These are phyloP conservation scores for Malus hybrid DNA, from an alignment of 331 rosid species.

Conservation along the genomic window DNA sequence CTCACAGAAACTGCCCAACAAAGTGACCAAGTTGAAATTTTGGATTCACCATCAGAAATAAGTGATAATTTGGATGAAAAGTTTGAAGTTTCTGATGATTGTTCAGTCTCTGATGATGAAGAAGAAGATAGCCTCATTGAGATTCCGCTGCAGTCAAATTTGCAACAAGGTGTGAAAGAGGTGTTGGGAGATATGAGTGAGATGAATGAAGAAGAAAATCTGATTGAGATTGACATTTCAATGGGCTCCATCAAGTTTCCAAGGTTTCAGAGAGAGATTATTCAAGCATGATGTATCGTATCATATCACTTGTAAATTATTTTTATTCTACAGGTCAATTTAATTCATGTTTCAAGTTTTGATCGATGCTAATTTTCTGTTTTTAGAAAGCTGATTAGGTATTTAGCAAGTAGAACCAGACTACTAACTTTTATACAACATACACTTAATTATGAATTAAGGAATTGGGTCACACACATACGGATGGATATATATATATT, in stretches of 20 bases:
- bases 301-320: too few species aligned
- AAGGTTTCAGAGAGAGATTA: constrained; percentile 17
- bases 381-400: too few species aligned
- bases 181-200: constrained; percentile 50
- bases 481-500: too few species aligned
- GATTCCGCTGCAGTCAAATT: constrained; percentile 25
- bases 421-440: too few species aligned
- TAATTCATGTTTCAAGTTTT: too few species aligned
- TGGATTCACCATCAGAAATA: constrained; percentile 27
- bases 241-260: constrained; percentile 39
- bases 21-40: constrained; percentile 23
- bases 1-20: background rate
- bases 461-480: too few species aligned
- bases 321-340: too few species aligned
- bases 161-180: constrained; percentile 35
- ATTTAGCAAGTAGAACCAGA: too few species aligned
- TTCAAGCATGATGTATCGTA: constrained; percentile 20
- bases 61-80: constrained; percentile 20
- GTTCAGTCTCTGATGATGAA: constrained; percentile 25
- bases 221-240: constrained; percentile 71
- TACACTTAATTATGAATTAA: too few species aligned
- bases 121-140: constrained; percentile 57
- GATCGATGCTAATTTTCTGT: too few species aligned
- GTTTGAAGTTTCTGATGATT: constrained; percentile 12
- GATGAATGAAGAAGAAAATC: constrained; percentile 61